Base-by-base conservation (phyloP, 768 basidiomycete species). In the Phallus indusiatus region DNA sequence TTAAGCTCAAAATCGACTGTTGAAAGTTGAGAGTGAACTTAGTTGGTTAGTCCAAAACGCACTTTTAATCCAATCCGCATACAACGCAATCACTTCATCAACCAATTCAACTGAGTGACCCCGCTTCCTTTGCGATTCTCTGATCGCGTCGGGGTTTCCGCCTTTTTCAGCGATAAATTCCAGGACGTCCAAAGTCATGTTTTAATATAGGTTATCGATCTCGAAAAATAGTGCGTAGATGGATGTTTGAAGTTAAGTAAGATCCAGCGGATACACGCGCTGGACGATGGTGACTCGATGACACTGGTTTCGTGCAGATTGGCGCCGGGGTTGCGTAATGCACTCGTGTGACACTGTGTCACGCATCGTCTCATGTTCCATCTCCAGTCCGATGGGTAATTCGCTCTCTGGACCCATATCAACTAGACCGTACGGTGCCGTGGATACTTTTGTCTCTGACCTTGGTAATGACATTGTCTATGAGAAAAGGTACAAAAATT, bases 11-110 rank as follows among this genome's bases (percentile, higher is more conserved):
- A 98, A 66, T 94, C 88, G 80, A 88, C 95, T 98, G 66, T 22
- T 11, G 34, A 60, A 36, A 28, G 21, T 6, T 12, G 18, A 60
- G 5, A 57, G 28, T 33, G 34, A 14, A 20, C 36, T 53, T 21
- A 16, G 18, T 53, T 35, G 5, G 18, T 35, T 17, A 7, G 17
- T 5, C 37, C 5, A 53, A 18, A 28, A 82, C 90, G 69, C 70
- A 96, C 96, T 84, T 72, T 92, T 90, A 55, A 92, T 91, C 93
- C 94, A 97, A 64, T 93, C 89, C 10, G 80, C 72, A 67, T 97
- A 96, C 84, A 94, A 85, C 67, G 83, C 82, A 60, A 98, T 85
- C 60, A 97, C 82, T 71, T 98, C 92, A 72, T 97, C 94, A 16
- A 98, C 94, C 64, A 96, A 71, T 71, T 94, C 94, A 54, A 90